Conservation (phyloP, 176 grass and related monocot species). For the Cymbopogon citratus region DNA sequence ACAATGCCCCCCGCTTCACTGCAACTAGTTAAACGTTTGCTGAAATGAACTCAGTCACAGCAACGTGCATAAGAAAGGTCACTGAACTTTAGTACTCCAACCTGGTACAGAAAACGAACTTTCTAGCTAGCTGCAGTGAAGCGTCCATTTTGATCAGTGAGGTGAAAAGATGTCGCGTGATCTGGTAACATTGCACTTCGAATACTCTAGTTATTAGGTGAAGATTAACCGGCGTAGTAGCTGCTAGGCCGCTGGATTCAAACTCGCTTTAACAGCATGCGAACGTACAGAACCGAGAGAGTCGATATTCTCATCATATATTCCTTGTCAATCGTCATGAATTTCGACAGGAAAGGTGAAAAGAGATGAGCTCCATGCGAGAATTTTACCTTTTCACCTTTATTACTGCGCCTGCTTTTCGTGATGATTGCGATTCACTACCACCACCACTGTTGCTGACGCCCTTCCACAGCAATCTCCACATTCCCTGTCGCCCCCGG, state of each 20-base stretch:
- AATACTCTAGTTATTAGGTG: conserved; percentile 4
- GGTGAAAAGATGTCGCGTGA: not conserved
- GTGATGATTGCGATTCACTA: conserved; percentile 48
- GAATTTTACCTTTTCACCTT: conserved; percentile 35
- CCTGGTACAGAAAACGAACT: not conserved
- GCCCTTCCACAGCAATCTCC: conserved; percentile 44
- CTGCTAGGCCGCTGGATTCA: conserved; percentile 13
- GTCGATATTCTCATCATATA: conserved; percentile 14
- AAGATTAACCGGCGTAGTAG: not conserved
- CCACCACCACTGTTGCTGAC: conserved; percentile 33
- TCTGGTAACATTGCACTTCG: not conserved
- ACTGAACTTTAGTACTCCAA: not conserved
- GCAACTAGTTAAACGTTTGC: too few species aligned
- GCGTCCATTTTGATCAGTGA: not conserved
- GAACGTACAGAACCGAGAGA: conserved; percentile 1
- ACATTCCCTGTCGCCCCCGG: conserved; percentile 40
- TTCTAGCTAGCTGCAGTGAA: not conserved
- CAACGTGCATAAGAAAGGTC: not conserved
- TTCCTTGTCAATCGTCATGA: conserved; percentile 44
- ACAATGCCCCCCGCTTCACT: too few species aligned
- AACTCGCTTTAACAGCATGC: conserved; percentile 30
- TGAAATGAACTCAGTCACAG: not conserved
- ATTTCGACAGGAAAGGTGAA: conserved; percentile 53
- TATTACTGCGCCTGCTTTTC: conserved; percentile 33
- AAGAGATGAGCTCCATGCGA: conserved; percentile 40